phyloP scores from a whole-genome alignment of 441 rosid species.

The Arabidopsis hybrid region DNA sequence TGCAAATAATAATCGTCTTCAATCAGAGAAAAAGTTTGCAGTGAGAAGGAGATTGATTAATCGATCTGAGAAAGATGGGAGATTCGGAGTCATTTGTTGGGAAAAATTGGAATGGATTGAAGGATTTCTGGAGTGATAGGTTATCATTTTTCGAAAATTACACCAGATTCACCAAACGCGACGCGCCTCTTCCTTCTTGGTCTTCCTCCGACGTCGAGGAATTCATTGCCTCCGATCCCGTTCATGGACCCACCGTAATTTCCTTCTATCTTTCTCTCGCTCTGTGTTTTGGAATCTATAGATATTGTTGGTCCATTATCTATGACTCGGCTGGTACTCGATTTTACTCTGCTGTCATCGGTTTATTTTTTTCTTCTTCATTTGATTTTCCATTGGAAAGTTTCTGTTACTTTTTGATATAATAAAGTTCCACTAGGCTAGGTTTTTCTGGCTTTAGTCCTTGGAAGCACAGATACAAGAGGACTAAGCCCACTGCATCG shows the following conservation, averaged over 20 bases:
- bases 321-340: too few relatives aligned
- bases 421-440: too few relatives aligned
- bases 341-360: background rate
- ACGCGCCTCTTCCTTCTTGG: conserved; percentile 78
- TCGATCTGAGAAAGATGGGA: conserved; percentile 54
- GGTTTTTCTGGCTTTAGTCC: background rate
- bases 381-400: background rate
- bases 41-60: too few relatives aligned
- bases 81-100: conserved; percentile 51
- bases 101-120: conserved; percentile 62
- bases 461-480: background rate
- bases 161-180: conserved; percentile 61
- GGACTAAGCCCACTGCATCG: background rate
- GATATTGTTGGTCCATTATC: too few relatives aligned
- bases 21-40: too few relatives aligned
- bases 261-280: background rate
- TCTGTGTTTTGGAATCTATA: too few relatives aligned
- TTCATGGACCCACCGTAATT: conserved; percentile 80
- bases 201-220: conserved; percentile 79
- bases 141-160: conserved; percentile 65
- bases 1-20: too few relatives aligned
- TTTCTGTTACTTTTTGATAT: background rate
- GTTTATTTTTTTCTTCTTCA: background rate
- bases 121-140: conserved; percentile 73
- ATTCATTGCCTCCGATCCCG: conserved; percentile 87